These are phyloP conservation scores for Tuctoria greenei DNA, from an alignment of 176 grass and related monocot genomes.

Conservation along the genomic window DNA sequence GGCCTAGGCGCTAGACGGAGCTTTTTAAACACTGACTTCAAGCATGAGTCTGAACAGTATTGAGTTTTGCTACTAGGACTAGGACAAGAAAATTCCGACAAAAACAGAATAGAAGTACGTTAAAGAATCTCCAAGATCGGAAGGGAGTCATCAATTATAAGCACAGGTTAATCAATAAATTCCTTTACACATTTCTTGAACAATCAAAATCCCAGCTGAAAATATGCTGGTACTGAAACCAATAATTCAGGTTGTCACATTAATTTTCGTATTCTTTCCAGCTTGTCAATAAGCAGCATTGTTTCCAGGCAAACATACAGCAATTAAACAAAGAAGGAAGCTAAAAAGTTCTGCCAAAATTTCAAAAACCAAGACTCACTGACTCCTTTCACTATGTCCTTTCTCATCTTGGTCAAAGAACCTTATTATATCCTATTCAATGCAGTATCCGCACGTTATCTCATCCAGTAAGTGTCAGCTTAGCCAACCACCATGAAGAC, in stretches of 20 bases:
- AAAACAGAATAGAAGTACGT: neutral
- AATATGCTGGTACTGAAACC: neutral
- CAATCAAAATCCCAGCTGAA: neutral
- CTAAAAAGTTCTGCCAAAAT: neutral
- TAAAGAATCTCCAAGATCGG: neutral
- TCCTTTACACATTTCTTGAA: neutral
- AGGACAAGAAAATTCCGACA: neutral
- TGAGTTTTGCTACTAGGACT: neutral
- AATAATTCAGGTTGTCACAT: neutral
- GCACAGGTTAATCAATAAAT: neutral
- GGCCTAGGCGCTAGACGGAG: too few relatives aligned
- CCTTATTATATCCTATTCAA: neutral
- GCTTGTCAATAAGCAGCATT: neutral
- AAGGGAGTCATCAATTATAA: neutral
- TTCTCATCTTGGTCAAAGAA: neutral
- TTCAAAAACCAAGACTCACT: constrained; percentile 14
- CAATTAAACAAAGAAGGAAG: neutral
- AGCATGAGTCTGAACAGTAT: neutral
- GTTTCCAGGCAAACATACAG: neutral
- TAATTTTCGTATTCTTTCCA: neutral
- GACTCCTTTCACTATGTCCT: constrained; percentile 6
- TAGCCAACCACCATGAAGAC: constrained; percentile 4
- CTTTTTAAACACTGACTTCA: too few relatives aligned
- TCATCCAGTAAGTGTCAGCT: constrained; percentile 21
- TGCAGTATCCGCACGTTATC: neutral